Percentiles rank a stretch among this genome's conserved stretches.
phyloP scores from a whole-genome alignment of 129 eudicot genomes.

The Glebionis coronaria region DNA sequence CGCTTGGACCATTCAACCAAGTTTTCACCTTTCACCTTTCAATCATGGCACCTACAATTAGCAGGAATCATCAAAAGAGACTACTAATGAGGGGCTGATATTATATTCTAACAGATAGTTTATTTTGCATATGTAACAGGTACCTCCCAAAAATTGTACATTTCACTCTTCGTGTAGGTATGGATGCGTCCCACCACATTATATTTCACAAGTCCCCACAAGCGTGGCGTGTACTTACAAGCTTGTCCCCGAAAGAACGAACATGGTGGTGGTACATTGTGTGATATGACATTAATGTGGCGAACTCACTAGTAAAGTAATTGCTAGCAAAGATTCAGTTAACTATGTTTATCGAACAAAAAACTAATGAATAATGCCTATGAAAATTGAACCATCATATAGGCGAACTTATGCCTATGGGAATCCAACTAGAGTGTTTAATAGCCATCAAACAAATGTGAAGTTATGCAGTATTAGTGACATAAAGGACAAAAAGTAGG shows the following conservation, averaged over 20 bases:
- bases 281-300: conserved; percentile 12
- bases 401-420: not conserved
- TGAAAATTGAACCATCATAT: conserved; percentile 2
- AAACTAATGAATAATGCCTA: not conserved
- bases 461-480: conserved; percentile 9
- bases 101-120: not conserved
- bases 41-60: conserved; percentile 20
- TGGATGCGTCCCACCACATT: conserved; percentile 4
- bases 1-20: conserved; percentile 25
- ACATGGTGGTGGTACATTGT: conserved; percentile 6
- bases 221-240: not conserved
- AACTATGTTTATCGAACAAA: conserved; percentile 15
- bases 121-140: not conserved
- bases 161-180: conserved; percentile 6
- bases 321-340: not conserved
- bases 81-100: conserved; percentile 24
- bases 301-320: conserved; percentile 3
- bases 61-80: conserved; percentile 30
- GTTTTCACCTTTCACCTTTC: conserved; percentile 34
- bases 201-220: conserved; percentile 9
- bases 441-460: conserved; percentile 12
- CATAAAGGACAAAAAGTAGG: conserved; percentile 22
- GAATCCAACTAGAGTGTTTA: conserved; percentile 2
- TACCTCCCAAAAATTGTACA: conserved; percentile 10
- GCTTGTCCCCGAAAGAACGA: conserved; percentile 9